Evolutionary conservation across 164 flowering plant genomes (phyloP), one percentile per base, ranked within the genome.

Genomic region (Tetracentron sinense): DNA sequence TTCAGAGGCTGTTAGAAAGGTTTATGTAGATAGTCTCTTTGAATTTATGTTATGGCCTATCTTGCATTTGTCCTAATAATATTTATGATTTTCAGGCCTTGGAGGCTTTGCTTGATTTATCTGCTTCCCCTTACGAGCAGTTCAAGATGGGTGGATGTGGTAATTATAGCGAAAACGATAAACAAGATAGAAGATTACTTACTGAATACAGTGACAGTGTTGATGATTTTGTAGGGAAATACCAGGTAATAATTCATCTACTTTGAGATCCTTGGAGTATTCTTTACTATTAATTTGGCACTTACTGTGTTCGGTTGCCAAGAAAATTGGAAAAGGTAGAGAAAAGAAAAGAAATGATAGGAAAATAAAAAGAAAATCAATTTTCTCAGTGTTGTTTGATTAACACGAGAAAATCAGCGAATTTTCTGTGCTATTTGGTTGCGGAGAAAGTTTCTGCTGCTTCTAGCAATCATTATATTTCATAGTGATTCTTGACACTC

Each of bases 41-140:
- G 25, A 54, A n/a, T 61, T 42, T 49, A 31, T 15, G 20, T 20
- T 61, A 16, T 30, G 17, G 21, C n/a, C 16, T 1, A 48, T 55
- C n/a, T 64, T 33, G 4, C 53, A 28, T 50, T 42, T 50, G 15
- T 64, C 26, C 31, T 29, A 28, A 7, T 61, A 17, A 1, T 17
- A 0, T 28, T 62, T 23, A 3, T 27, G 21, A 44, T 65, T 67
- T 65, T 42, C 82, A 87, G 95, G 92, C 95, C 29, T 70, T 85
- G 74, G 84, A 84, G 72, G 75, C 59, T 25, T 79, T 92, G 71
- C 87, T 92, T 66, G 86, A 85, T 60, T 72, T 92, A 66, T 77
- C 87, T 58, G 66, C 78, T 67, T 63, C 91, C 28, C 73, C 81
- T 31, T 25, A 2, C 56, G 73, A 79, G 54, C 70, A 58, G 50